Evolutionary conservation across 371 early-diverging fungal genomes (phyloP), one percentile per base, ranked within the genome.

Genomic region (Antonospora locustae): DNA sequence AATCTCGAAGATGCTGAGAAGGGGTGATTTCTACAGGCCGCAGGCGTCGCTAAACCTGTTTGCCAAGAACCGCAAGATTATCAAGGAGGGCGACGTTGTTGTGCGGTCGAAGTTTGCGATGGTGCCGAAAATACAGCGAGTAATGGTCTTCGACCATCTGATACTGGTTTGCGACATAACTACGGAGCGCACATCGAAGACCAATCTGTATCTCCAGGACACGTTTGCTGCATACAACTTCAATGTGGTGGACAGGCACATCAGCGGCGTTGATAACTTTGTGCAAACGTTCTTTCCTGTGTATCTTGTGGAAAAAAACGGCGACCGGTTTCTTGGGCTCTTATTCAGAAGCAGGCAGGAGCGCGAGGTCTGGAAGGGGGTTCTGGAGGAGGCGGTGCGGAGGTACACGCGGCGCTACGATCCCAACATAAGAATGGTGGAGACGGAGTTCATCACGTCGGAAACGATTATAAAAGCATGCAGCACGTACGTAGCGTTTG

Each of bases 331-430:
- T 52, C 6, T 16, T 43, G 1, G 17, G 23, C 6, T 27, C 41
- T 1, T 43, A 19, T 37, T 52, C 41, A 6, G 41, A 52, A 27
- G 53, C 37, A 12, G 46, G 11, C 7, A 2, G 20, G 14, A 1
- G 22, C 24, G n/a, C n/a, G n/a, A n/a, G 3, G 39, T 36, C 2
- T 27, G 70, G 1, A 49, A 55, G 50, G 11, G 34, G 17, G 38
- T 58, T 29, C 61, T 49, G 25, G 32, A 46, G 22, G 29, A 57
- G 25, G 55, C 64, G 14, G 69, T 71, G 51, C 12, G 51, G 17
- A 55, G 45, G 11, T 68, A 54, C 36, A 50, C 53, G 36, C 36
- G 25, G 12, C 55, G 47, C 12, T 45, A 55, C 3, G 57, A 55
- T 1, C 58, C n/a, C n/a, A n/a, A n/a, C n/a, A n/a, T n/a, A n/a